phyloP scores from a whole-genome alignment of 225 moss, liverwort and hornwort genomes.

The Neckera pumila region DNA sequence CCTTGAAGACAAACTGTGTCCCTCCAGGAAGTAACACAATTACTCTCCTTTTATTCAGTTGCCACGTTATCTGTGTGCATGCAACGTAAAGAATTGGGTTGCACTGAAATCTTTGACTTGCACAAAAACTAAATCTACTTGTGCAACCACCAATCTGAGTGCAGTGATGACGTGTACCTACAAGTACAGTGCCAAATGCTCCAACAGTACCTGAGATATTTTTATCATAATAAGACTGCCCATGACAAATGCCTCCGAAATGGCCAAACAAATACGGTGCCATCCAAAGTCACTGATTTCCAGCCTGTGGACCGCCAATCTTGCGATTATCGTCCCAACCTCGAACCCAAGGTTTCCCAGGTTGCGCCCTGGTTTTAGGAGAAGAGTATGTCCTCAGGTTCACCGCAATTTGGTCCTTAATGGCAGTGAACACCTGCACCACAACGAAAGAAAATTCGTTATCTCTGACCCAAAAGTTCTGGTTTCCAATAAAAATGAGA shows the following conservation, averaged over 20 bases:
- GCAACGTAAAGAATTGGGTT: neutral
- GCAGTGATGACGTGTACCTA: neutral
- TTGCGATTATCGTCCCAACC: conserved; percentile 95
- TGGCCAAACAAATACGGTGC: neutral
- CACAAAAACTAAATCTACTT: neutral
- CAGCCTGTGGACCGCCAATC: conserved; percentile 54
- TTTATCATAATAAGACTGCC: neutral
- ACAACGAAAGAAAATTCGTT: neutral
- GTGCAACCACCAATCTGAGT: neutral
- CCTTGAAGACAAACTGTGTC: neutral
- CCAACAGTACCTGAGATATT: neutral
- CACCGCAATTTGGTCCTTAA: conserved; percentile 53
- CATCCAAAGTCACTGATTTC: conserved; percentile 55
- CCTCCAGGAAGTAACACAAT: neutral
- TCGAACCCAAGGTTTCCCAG: conserved; percentile 89
- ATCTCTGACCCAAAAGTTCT: neutral
- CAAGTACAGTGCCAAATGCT: neutral
- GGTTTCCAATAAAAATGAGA: neutral
- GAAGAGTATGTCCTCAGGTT: conserved; percentile 51
- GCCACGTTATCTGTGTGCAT: neutral
- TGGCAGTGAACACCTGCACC: conserved; percentile 64
- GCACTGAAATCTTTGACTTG: neutral
- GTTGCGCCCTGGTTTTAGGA: conserved; percentile 68
- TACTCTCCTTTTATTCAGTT: neutral
- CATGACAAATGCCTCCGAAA: neutral